These are phyloP conservation scores for Tylopilus subfusipes DNA, from an alignment of 768 basidiomycete species.

Conservation along the genomic window DNA sequence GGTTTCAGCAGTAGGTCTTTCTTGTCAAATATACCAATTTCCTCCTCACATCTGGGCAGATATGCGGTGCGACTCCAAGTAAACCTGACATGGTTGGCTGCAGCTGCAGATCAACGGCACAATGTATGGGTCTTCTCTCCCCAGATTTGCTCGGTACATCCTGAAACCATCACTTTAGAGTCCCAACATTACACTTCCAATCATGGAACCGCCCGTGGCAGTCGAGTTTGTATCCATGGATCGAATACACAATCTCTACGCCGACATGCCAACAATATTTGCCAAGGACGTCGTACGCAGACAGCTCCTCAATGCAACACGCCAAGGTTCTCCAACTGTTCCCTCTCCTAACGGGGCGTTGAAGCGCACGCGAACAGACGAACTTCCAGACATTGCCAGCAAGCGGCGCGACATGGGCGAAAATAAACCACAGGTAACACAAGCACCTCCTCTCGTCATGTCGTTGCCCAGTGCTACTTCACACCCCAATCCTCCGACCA, in stretches of 20 bases:
- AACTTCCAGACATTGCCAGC: constrained; percentile 41
- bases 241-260: constrained; percentile 64
- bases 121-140: constrained; percentile 37
- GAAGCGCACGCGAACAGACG: constrained; percentile 64
- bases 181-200: constrained; percentile 44
- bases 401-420: constrained; percentile 75
- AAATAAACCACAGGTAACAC: constrained; percentile 44
- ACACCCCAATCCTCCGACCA: constrained; percentile 22
- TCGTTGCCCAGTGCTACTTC: constrained; percentile 14
- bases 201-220: constrained; percentile 51
- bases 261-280: constrained; percentile 57
- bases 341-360: constrained; percentile 33
- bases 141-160: background rate
- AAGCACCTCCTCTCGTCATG: constrained; percentile 32
- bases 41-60: constrained; percentile 36
- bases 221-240: constrained; percentile 52
- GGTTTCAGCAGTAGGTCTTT: constrained; percentile 56
- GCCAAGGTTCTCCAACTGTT: constrained; percentile 21
- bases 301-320: constrained; percentile 32
- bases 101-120: constrained; percentile 58
- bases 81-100: constrained; percentile 69
- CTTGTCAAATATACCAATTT: background rate
- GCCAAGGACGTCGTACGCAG: constrained; percentile 56
- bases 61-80: constrained; percentile 61
- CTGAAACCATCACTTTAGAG: constrained; percentile 20